These are phyloP conservation scores for Cucurbita ficifolia DNA, from an alignment of 306 rosid species.

Conservation along the genomic window DNA sequence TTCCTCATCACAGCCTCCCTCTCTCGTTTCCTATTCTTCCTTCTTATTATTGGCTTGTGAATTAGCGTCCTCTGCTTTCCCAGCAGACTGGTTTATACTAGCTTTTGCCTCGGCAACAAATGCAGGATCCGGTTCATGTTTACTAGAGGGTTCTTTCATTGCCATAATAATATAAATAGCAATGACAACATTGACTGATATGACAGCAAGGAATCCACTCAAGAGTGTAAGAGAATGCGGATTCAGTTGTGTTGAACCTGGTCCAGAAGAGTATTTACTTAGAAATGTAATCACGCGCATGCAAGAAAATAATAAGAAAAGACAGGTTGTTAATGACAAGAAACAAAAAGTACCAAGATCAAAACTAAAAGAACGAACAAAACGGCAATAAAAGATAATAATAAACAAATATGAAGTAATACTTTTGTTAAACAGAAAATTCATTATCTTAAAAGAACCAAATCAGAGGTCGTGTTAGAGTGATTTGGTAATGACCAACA, in stretches of 20 bases:
- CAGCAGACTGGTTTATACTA: conserved; percentile 32
- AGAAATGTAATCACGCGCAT: neutral
- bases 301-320: neutral
- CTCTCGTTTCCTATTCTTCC: conserved; percentile 27
- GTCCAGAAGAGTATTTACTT: neutral
- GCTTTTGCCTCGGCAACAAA: conserved; percentile 81
- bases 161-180: conserved; percentile 74
- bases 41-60: conserved; percentile 34
- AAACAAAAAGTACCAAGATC: neutral
- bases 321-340: neutral
- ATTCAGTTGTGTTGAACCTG: conserved; percentile 49
- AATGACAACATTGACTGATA: conserved; percentile 71
- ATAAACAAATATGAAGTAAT: neutral
- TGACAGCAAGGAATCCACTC: conserved; percentile 84
- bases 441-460: neutral
- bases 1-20: neutral
- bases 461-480: neutral
- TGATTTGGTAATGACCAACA: neutral
- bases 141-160: conserved; percentile 63
- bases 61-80: conserved; percentile 27
- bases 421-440: neutral
- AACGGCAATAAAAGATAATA: neutral
- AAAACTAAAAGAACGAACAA: neutral
- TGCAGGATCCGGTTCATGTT: conserved; percentile 67
- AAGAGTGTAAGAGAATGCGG: conserved; percentile 62